Evolutionary conservation across 805 yeast species (phyloP), one percentile per base, ranked within the genome.

Genomic region (Ogataea nitratoaversa): DNA sequence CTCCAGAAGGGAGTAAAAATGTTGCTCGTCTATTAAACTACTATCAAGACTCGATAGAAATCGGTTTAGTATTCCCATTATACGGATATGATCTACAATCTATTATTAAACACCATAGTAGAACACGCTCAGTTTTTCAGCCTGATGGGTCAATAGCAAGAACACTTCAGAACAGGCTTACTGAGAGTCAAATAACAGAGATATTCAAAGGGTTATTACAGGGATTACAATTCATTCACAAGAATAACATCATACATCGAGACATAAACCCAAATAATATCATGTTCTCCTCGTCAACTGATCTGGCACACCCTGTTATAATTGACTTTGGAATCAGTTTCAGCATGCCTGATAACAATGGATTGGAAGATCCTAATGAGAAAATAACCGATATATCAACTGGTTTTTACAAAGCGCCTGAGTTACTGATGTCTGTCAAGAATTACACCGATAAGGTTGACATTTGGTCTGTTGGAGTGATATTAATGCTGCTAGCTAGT

Each of bases 241-340:
- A 70, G 7, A 70, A 79, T 38, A 87, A 84, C 5, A 82, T 65
- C 16, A 64, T 65, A 16, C 93, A 85, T 58, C 65, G 95, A 50
- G 95, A 85, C 62, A 78, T 85, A 49, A 85, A 85, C 52, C 91
- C 91, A 0, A 89, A 83, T 54, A 85, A 85, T 36, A 55, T 65
- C 32, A 49, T 65, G 56, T 59, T 63, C 38, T 20, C 57, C 38
- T 53, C 53, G 5, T 38, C 40, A n/a, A 51, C 53, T 9, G 34
- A 28, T 17, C 36, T 46, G n/a, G 16, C 19, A 6, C 35, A 44
- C 5, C 70, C 72, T 0, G 55, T 65, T 2, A 54, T 69, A n/a
- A 64, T 64, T 14, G 74, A 69, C 42, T 60, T 70, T 40, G 76
- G 75, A 0, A 67, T 66, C 19, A 55, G 65, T 16, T 70, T 55